These are phyloP conservation scores for Anisodus acutangulus DNA, from an alignment of 257 asterid species.

Conservation along the genomic window DNA sequence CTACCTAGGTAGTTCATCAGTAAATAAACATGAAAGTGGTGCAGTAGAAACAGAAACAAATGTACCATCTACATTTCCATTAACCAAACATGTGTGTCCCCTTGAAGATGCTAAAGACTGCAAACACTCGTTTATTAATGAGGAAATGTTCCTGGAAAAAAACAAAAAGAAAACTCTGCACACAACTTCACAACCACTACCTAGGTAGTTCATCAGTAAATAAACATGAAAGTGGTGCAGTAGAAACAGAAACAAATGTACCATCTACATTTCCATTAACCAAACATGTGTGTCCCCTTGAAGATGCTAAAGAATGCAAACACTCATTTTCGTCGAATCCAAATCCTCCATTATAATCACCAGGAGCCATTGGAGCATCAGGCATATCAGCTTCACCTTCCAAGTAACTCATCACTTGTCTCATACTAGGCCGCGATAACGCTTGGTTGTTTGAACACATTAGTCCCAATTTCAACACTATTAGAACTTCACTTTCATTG, in stretches of 20 bases:
- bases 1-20: constrained; percentile 47
- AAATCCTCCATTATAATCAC: constrained; percentile 44
- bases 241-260: constrained; percentile 46
- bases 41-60: constrained; percentile 47
- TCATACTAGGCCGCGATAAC: constrained; percentile 20
- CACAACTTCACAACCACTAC: constrained; percentile 30
- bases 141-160: not conserved
- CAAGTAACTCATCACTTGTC: constrained; percentile 33
- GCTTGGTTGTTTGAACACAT: constrained; percentile 33
- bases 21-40: constrained; percentile 38
- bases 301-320: constrained; percentile 54
- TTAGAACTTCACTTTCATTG: constrained; percentile 29
- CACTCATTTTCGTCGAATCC: constrained; percentile 43
- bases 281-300: constrained; percentile 34
- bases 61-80: constrained; percentile 44
- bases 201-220: constrained; percentile 43
- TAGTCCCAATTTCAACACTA: constrained; percentile 32
- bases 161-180: not conserved
- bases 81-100: constrained; percentile 29
- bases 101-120: constrained; percentile 53
- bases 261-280: constrained; percentile 39
- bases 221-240: constrained; percentile 43
- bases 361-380: constrained; percentile 48
- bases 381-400: constrained; percentile 37
- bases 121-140: constrained; percentile 41